Conservation (phyloP, 768 basidiomycete genomes). For the Cubamyces sp. region DNA sequence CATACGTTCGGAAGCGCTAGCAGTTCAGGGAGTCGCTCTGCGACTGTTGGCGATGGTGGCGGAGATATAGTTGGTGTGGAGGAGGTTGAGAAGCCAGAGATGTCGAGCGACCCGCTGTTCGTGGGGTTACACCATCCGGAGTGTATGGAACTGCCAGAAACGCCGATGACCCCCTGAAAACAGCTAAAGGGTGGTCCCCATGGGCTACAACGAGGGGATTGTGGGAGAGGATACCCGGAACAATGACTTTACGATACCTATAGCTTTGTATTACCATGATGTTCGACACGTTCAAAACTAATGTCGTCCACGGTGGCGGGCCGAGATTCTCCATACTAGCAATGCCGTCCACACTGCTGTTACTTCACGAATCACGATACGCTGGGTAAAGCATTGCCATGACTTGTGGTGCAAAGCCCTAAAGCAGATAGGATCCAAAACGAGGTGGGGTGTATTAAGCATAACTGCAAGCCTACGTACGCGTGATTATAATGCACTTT, state of each 20-base stretch:
- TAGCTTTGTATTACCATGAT: too few relatives aligned
- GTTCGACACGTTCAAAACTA: too few relatives aligned
- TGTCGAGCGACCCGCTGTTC: slow-evolving; percentile 13
- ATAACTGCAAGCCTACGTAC: slow-evolving; percentile 11
- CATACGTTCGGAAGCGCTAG: background rate
- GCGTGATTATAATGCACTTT: slow-evolving; percentile 12
- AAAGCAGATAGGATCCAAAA: background rate
- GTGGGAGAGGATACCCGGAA: background rate
- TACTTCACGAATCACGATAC: too few relatives aligned
- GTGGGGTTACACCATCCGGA: background rate
- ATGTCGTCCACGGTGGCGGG: too few relatives aligned
- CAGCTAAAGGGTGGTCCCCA: background rate
- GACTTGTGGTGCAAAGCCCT: background rate
- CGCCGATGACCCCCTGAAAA: background rate
- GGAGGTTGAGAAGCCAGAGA: slow-evolving; percentile 7
- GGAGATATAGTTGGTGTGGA: background rate
- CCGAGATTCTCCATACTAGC: too few relatives aligned
- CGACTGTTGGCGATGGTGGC: background rate
- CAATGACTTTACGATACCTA: too few relatives aligned
- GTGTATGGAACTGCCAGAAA: background rate
- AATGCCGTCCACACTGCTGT: too few relatives aligned
- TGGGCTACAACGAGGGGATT: too few relatives aligned
- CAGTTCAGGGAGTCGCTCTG: background rate
- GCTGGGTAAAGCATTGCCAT: too few relatives aligned
- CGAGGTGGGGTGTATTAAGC: slow-evolving; percentile 22